A percentile compares a stretch with the other conserved stretches of the same genome.
phyloP scores from a whole-genome alignment of 2,329 filamentous ascomycete species.

The Didymellaceae sp. region DNA sequence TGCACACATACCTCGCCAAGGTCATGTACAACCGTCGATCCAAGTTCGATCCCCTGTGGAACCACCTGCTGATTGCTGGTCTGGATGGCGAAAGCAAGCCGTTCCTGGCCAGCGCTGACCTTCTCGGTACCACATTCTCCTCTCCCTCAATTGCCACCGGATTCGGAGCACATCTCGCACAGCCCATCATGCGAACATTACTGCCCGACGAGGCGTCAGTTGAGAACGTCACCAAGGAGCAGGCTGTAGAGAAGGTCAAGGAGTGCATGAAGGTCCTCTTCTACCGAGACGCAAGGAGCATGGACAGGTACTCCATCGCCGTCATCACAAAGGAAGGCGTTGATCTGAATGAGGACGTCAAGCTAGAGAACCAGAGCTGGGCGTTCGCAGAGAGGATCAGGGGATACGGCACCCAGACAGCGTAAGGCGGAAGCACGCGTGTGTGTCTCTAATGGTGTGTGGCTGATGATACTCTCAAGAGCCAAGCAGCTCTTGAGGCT shows the following conservation, averaged over 20 bases:
- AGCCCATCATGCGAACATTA: constrained; percentile 84
- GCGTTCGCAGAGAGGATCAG: constrained; percentile 94
- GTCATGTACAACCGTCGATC: constrained; percentile 94
- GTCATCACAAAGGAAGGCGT: constrained; percentile 87
- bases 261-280: constrained; percentile 99
- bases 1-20: constrained; percentile 96
- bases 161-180: constrained; percentile 89
- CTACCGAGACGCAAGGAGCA: constrained; percentile 92
- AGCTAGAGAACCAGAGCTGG: constrained; percentile 96
- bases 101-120: constrained; percentile 89
- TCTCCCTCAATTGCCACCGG: constrained; percentile 90
- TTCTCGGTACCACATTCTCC: constrained; percentile 90
- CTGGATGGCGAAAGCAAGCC: constrained; percentile 78
- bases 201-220: constrained; percentile 85
- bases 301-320: constrained; percentile 90
- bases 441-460: not conserved
- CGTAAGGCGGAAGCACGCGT: constrained; percentile 23
- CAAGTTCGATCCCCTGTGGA: constrained; percentile 98
- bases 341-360: constrained; percentile 80
- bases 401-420: constrained; percentile 86
- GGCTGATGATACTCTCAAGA: constrained; percentile 5
- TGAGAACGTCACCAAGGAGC: constrained; percentile 73
- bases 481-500: constrained; percentile 15
- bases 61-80: constrained; percentile 89
- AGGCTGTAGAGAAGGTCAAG: constrained; percentile 80